A percentile compares a stretch with the other conserved stretches of the same genome.
Evolutionary conservation across 2,329 filamentous ascomycete genomes (phyloP).

Genomic region (Xylariaceae sp.): DNA sequence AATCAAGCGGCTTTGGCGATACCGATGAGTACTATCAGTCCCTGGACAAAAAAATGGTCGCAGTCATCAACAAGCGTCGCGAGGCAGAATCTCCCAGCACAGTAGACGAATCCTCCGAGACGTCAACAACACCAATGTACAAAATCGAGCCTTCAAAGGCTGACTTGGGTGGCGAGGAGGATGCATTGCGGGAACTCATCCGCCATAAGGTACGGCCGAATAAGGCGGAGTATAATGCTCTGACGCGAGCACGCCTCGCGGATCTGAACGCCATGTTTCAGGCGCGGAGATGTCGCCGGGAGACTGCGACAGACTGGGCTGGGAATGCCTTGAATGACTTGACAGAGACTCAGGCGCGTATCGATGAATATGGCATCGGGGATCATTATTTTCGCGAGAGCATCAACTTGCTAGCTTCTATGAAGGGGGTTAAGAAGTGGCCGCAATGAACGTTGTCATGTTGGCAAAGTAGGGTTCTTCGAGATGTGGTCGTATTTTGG

Average conservation of each 20-base stretch:
- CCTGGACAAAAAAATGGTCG: conserved; percentile 1
- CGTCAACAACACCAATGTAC: not conserved
- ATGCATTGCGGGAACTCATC: not conserved
- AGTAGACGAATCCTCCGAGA: not conserved
- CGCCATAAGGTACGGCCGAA: not conserved
- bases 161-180: not conserved
- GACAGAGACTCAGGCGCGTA: conserved; percentile 3
- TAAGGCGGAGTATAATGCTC: not conserved
- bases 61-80: conserved; percentile 1
- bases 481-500: no score
- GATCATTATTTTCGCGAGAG: conserved; percentile 2
- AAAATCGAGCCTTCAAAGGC: not conserved
- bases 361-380: conserved; percentile 5
- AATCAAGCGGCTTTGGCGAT: conserved; percentile 2
- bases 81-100: not conserved
- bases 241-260: not conserved
- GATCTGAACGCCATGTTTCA: conserved; percentile 5
- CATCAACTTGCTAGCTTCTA: not conserved
- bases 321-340: conserved; percentile 11
- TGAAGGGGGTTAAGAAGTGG: not conserved
- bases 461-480: no score
- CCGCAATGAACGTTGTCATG: no score
- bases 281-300: not conserved
- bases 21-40: not conserved
- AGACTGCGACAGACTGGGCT: conserved; percentile 1